Percentiles rank a stretch among this genome's conserved stretches.
Conservation (phyloP, 768 basidiomycete genomes). For the Suillus fuscotomentosus region DNA sequence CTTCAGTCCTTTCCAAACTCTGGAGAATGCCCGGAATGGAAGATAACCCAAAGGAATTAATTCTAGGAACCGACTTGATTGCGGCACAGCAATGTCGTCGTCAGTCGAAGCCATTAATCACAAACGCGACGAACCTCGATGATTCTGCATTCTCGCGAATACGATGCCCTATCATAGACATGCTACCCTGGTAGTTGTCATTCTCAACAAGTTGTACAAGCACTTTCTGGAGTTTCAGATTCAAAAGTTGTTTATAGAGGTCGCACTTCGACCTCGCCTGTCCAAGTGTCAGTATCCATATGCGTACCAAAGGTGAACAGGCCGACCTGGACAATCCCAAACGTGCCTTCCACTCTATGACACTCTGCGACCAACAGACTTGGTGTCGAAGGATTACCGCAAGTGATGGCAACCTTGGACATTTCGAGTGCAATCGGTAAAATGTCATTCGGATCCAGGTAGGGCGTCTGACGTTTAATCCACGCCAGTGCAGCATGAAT, state of each 20-base stretch:
- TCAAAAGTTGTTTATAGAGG: conserved; percentile 76
- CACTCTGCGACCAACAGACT: conserved; percentile 83
- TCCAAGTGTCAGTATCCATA: conserved; percentile 9
- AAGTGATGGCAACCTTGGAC: conserved; percentile 76
- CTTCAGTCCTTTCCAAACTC: conserved; percentile 56
- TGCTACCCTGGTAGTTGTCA: conserved; percentile 65
- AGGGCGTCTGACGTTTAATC: conserved; percentile 63
- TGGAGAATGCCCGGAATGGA: conserved; percentile 40
- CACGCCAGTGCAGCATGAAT: conserved; percentile 46
- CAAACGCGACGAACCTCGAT: conserved; percentile 25
- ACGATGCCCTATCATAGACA: conserved; percentile 63
- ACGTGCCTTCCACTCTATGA: conserved; percentile 71
- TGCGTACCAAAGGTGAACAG: background rate
- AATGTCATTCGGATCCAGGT: conserved; percentile 77
- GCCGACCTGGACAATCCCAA: conserved; percentile 73
- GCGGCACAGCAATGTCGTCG: conserved; percentile 9
- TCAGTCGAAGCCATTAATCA: background rate
- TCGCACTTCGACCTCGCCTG: conserved; percentile 83
- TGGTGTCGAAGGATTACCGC: conserved; percentile 86
- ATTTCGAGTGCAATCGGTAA: conserved; percentile 81
- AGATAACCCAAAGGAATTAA: conserved; percentile 32
- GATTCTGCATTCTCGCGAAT: conserved; percentile 57
- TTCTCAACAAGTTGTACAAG: conserved; percentile 72
- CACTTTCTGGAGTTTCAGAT: conserved; percentile 66
- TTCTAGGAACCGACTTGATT: conserved; percentile 21